Evolutionary conservation across 2,329 filamentous ascomycete genomes (phyloP).

Genomic region (Fusarium algeriense): DNA sequence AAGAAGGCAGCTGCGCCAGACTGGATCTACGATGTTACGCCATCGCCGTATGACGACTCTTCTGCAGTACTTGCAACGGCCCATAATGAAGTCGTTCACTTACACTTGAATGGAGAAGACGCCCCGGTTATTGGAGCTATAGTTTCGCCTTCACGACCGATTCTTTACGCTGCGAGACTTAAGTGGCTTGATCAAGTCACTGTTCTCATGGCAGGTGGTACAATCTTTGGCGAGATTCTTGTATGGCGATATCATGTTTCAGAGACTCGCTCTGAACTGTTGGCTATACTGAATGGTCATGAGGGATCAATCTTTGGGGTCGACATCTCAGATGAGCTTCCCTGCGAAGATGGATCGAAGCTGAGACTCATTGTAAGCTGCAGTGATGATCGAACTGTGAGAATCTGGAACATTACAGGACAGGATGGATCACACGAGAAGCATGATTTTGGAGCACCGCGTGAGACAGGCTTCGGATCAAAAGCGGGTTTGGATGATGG

Average conservation of each 20-base stretch:
- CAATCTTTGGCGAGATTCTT: constrained; percentile 93
- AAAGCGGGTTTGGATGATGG: constrained; percentile 43
- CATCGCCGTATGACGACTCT: constrained; percentile 59
- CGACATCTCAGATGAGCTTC: constrained; percentile 72
- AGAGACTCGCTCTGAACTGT: constrained; percentile 52
- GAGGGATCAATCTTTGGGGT: constrained; percentile 96
- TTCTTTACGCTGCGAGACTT: constrained; percentile 87
- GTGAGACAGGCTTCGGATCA: constrained; percentile 73
- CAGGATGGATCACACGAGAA: constrained; percentile 42
- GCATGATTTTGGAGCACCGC: constrained; percentile 51
- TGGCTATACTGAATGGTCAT: constrained; percentile 74
- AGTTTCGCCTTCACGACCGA: constrained; percentile 78
- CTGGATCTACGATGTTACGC: constrained; percentile 79
- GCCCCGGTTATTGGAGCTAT: constrained; percentile 61
- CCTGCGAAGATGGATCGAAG: constrained; percentile 51
- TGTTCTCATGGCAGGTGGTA: constrained; percentile 86
- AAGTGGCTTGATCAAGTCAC: constrained; percentile 68
- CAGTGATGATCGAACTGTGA: constrained; percentile 92
- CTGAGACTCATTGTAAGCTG: constrained; percentile 85
- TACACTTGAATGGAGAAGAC: constrained; percentile 53
- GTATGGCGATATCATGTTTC: constrained; percentile 80
- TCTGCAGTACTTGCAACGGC: constrained; percentile 79
- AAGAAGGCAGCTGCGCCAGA: constrained; percentile 68
- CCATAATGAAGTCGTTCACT: constrained; percentile 81
- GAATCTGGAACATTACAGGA: constrained; percentile 85